Evolutionary conservation across 1,284 basidiomycete genomes (phyloP).

Genomic region (Cutaneotrichosporon mucoides): DNA sequence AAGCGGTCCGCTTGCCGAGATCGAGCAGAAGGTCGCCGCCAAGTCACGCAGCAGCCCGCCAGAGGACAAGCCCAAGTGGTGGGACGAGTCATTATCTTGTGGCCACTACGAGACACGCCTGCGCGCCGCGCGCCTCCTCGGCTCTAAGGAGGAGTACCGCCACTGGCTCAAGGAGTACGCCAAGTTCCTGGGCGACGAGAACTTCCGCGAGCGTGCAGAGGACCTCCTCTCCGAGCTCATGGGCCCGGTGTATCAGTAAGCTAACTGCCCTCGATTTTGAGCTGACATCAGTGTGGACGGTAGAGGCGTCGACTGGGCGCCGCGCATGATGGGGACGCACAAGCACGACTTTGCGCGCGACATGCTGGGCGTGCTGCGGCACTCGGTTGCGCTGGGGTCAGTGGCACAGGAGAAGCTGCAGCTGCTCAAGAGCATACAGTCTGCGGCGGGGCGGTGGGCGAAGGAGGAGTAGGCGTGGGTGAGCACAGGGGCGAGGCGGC

Average conservation of each 20-base stretch:
- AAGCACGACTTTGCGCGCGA: slow-evolving; percentile 20
- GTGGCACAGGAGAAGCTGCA: slow-evolving; percentile 11
- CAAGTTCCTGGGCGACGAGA: slow-evolving; percentile 77
- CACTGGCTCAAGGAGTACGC: slow-evolving; percentile 69
- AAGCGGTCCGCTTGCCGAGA: slow-evolving; percentile 22
- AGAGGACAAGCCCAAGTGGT: slow-evolving; percentile 60
- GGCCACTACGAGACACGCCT: slow-evolving; percentile 78
- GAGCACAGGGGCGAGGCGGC: too few relatives aligned
- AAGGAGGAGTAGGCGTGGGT: neutral
- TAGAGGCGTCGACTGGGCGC: slow-evolving; percentile 8
- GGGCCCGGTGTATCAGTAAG: slow-evolving; percentile 78
- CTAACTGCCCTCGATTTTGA: slow-evolving; percentile 22
- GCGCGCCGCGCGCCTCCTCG: slow-evolving; percentile 64
- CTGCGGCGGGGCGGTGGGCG: neutral
- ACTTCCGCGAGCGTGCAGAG: slow-evolving; percentile 75
- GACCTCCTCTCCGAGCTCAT: slow-evolving; percentile 81
- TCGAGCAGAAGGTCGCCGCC: slow-evolving; percentile 27
- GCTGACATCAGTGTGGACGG: slow-evolving; percentile 8
- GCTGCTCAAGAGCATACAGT: slow-evolving; percentile 11
- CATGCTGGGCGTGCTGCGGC: slow-evolving; percentile 8
- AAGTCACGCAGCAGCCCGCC: slow-evolving; percentile 6
- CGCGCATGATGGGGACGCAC: slow-evolving; percentile 9
- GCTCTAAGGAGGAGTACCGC: slow-evolving; percentile 77
- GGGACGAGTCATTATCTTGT: slow-evolving; percentile 69
- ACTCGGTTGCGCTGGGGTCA: slow-evolving; percentile 7